These are phyloP conservation scores for Parafenestella ontariensis DNA, from an alignment of 2,329 filamentous ascomycete genomes.

Conservation along the genomic window DNA sequence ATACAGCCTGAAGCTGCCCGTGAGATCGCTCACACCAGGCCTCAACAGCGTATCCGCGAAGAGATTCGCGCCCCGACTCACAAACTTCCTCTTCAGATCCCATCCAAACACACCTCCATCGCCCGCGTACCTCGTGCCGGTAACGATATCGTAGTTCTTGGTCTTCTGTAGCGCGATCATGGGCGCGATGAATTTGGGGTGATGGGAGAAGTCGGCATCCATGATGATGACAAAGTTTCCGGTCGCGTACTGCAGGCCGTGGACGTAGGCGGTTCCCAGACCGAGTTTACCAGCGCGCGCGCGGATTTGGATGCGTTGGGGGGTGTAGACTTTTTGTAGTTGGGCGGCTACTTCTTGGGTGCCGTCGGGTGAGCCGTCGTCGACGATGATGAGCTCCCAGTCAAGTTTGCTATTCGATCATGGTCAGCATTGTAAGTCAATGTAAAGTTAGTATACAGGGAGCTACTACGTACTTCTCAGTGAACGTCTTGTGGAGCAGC, in stretches of 20 bases:
- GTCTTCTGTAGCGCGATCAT: constrained; percentile 86
- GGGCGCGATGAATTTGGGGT: constrained; percentile 96
- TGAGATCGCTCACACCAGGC: constrained; percentile 94
- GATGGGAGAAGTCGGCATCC: constrained; percentile 99
- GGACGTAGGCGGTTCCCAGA: constrained; percentile 95
- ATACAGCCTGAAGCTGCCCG: constrained; percentile 92
- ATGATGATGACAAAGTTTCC: constrained; percentile 99
- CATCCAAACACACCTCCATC: constrained; percentile 89
- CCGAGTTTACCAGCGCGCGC: constrained; percentile 93
- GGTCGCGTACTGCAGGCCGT: constrained; percentile 86
- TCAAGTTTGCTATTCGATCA: constrained; percentile 74
- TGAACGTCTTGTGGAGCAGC: constrained; percentile 92
- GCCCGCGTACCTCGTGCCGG: constrained; percentile 91
- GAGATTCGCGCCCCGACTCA: constrained; percentile 87
- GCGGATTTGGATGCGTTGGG: constrained; percentile 80
- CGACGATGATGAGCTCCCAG: constrained; percentile 97
- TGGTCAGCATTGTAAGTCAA: constrained; percentile 11
- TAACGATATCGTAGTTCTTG: constrained; percentile 92
- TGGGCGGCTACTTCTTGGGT: constrained; percentile 91
- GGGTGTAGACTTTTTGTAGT: constrained; percentile 82
- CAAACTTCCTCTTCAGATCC: constrained; percentile 83
- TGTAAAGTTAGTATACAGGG: neutral
- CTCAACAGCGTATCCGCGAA: constrained; percentile 94
- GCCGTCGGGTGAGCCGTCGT: constrained; percentile 96
- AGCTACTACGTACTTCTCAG: constrained; percentile 70